Evolutionary conservation across 2,329 filamentous ascomycete genomes (phyloP), one percentile per base, ranked within the genome.

Genomic region (Bipolaris sorokiniana): DNA sequence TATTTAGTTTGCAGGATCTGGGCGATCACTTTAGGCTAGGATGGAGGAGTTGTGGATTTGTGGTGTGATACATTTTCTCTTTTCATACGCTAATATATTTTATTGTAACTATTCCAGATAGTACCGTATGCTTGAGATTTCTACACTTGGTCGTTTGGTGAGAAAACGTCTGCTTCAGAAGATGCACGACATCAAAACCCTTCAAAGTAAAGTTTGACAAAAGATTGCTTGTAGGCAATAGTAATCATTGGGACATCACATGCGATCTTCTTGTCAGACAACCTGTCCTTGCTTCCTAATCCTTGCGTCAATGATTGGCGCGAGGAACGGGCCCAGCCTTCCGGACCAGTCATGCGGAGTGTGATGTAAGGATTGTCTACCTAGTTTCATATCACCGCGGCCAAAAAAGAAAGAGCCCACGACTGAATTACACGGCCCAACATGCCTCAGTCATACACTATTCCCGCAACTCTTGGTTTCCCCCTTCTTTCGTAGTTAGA

Each of bases 331-430:
- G 15, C 31, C 38, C 40, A 42, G 20, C 40, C 22, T 42, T 26
- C 13, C 28, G 28, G 26, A 34, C 26, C 37, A 42, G 38, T 7
- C 28, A 33, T 5, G 23, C 15, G 20, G 28, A 11, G 28, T 16
- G 3, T 52, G 31, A 41, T 46, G 33, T 45, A 52, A 52, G 49
- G 18, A 52, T 37, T 28, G 11, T 41, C 28, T 31, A 31, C 10
- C 10, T 11, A 11, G 28, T 13, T 31, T 11, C 28, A 31, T 31
- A 31, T 13, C 11, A 13, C 28, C 28, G 50, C 36, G 47, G 11
- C 36, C n/a, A 20, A 49, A 20, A 11, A 11, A 23, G 22, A 22
- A 38, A 6, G 33, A 26, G 15, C 13, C n/a, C 34, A 31, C n/a
- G 5, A 23, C 7, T 9, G n/a, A 13, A 51, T 33, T 22, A 46